Percentiles rank a stretch among this genome's conserved stretches.
These are phyloP conservation scores for Aquilaria malaccensis DNA, from an alignment of 345 rosid genomes.

Conservation along the genomic window DNA sequence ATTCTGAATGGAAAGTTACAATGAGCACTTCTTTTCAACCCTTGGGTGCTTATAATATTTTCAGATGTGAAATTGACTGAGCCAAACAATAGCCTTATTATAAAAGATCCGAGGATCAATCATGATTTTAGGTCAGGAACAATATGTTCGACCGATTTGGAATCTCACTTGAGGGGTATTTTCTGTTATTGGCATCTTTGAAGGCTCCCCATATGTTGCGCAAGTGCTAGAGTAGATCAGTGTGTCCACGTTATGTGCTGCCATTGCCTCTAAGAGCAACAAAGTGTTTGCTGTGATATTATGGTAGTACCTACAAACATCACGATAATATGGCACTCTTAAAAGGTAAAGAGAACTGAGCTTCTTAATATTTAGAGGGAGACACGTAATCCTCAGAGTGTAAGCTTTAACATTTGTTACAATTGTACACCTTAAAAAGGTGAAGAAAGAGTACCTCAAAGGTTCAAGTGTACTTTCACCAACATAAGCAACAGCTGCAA, in stretches of 20 bases:
- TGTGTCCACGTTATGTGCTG: conserved; percentile 46
- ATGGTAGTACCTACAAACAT: conserved; percentile 41
- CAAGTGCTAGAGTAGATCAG: conserved; percentile 62
- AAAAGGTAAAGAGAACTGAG: neutral
- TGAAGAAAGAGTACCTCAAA: conserved; percentile 33
- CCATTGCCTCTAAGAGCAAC: conserved; percentile 52
- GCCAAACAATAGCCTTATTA: too few relatives aligned
- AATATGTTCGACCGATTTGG: too few relatives aligned
- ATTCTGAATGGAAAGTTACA: neutral
- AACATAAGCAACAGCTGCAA: conserved; percentile 73
- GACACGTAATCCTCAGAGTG: neutral
- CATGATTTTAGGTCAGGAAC: too few relatives aligned
- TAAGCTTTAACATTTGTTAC: too few relatives aligned
- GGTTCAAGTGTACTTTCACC: conserved; percentile 64
- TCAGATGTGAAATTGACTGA: too few relatives aligned
- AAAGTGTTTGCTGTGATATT: conserved; percentile 61
- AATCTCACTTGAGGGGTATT: conserved; percentile 34
- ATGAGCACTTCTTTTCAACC: too few relatives aligned
- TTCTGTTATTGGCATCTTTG: conserved; percentile 57
- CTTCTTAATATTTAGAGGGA: too few relatives aligned
- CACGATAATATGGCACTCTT: neutral
- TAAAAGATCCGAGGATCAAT: too few relatives aligned
- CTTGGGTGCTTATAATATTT: too few relatives aligned
- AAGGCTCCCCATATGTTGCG: conserved; percentile 73
- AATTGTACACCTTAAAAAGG: neutral